Evolutionary conservation across 805 yeast genomes (phyloP), one percentile per base, ranked within the genome.

Genomic region (Saturnispora sanitii): DNA sequence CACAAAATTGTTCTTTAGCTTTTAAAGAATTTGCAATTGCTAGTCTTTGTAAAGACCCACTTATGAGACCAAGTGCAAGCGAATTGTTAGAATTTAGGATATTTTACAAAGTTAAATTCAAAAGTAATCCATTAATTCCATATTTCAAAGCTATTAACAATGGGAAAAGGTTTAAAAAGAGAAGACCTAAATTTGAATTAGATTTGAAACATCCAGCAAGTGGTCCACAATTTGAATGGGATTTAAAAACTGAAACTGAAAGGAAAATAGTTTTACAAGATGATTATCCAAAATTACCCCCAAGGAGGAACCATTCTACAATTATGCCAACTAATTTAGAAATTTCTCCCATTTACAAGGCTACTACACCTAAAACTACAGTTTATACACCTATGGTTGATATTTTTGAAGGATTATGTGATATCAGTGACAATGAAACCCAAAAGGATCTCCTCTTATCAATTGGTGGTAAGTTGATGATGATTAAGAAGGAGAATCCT

Each of bases 1-100:
- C 45, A 8, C 54, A 58, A 3, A 43, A 42, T 13, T 68, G 61
- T 46, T 63, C 75, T 47, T 66, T 61, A 28, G 57, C 61, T 49
- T 52, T 71, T 28, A 73, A 66, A 43, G 66, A 65, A 42, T 83
- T 90, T 60, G 75, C 82, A 23, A 62, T 66, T 25, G 61, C 63
- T 36, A 87, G 96, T 55, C 61, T 90, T 44, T 59, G 68, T 17
- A 85, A 80, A 56, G 74, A 76, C 45, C 92, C 94, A 1, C 46
- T 46, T 2, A 54, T 65, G 42, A 68, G 97, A 47, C 87, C 90
- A 0, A 58, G 73, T 15, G 83, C 90, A 0, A 45, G 56, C 0
- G 61, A 64, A 12, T 63, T 92, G 35, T 61, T 83, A 43, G 68
- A 67, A 33, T 71, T 69, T 37, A 66, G 67, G 37, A 80, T 79